Evolutionary conservation across 2,329 filamentous ascomycete species (phyloP).

Genomic region (Aspergillus floridensis): DNA sequence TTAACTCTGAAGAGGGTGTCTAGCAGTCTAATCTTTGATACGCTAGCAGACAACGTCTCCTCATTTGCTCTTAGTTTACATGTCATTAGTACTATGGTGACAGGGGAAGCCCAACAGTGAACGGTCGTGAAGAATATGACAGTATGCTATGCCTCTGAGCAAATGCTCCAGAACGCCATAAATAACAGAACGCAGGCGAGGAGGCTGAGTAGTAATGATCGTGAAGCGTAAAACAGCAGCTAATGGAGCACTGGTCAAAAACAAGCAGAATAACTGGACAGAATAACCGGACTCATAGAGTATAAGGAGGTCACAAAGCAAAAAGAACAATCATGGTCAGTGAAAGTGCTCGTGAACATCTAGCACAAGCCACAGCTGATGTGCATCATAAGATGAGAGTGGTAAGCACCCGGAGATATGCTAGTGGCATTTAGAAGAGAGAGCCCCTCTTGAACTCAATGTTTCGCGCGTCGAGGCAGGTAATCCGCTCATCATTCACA

Average conservation of each 20-base stretch:
- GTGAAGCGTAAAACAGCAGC: slow-evolving; percentile 4
- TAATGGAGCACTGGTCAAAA: not conserved
- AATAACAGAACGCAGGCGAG: slow-evolving; percentile 8
- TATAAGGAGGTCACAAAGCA: slow-evolving; percentile 2
- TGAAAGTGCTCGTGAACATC: not conserved
- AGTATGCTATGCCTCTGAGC: slow-evolving; percentile 1
- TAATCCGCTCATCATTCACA: slow-evolving; percentile 70
- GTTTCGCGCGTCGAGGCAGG: slow-evolving; percentile 71
- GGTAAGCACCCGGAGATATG: not conserved
- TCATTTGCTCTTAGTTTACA: slow-evolving; percentile 6
- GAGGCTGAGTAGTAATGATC: slow-evolving; percentile 1
- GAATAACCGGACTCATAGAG: slow-evolving; percentile 3
- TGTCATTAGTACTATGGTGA: slow-evolving; percentile 5
- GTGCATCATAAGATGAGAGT: not conserved
- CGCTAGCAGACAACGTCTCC: not conserved
- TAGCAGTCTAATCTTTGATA: not conserved
- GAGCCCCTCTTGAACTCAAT: slow-evolving; percentile 31
- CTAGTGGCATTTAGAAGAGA: not conserved
- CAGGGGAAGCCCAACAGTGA: not conserved
- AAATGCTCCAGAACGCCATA: slow-evolving; percentile 16
- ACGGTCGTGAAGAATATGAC: not conserved
- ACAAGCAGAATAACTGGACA: not conserved
- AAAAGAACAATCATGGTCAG: not conserved
- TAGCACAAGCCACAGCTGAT: slow-evolving; percentile 1
- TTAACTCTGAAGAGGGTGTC: not conserved